These are phyloP conservation scores for Apium graveolens DNA, from an alignment of 129 eudicot species.

Conservation along the genomic window DNA sequence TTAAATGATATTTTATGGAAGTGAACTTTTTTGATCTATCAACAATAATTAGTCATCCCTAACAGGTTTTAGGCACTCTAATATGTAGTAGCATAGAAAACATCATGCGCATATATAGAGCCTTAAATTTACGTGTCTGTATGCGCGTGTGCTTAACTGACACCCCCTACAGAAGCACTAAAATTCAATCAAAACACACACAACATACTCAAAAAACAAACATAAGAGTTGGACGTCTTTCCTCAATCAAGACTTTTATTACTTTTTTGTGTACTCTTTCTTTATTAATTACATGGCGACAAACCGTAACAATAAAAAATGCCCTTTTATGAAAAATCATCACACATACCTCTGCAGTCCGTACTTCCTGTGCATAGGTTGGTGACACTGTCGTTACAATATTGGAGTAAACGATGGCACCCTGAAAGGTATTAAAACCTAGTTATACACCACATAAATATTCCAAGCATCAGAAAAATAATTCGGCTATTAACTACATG, in stretches of 20 bases:
- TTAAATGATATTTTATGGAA: background rate
- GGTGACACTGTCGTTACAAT: slow-evolving; percentile 98
- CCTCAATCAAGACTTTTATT: background rate
- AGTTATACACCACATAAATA: background rate
- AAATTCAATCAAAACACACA: background rate
- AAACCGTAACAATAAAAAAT: background rate
- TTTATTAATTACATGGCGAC: background rate
- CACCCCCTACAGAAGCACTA: background rate
- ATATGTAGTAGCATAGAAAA: background rate
- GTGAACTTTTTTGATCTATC: background rate
- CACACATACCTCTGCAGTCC: slow-evolving; percentile 63
- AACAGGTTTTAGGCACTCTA: background rate
- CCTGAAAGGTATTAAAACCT: slow-evolving; percentile 43
- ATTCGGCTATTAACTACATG: background rate
- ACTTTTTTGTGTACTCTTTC: background rate
- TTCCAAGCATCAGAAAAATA: background rate
- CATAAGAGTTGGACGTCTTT: background rate
- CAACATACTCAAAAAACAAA: background rate
- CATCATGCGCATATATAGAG: background rate
- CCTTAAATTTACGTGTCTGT: background rate
- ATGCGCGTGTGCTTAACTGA: background rate
- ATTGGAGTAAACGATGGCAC: slow-evolving; percentile 95
- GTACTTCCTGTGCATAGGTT: slow-evolving; percentile 94
- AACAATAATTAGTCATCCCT: background rate
- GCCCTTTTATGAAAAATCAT: background rate